A percentile compares a stretch with the other conserved stretches of the same genome.
Conservation (phyloP, 306 rosid genomes). For the Elaeagnus macrophylla region DNA sequence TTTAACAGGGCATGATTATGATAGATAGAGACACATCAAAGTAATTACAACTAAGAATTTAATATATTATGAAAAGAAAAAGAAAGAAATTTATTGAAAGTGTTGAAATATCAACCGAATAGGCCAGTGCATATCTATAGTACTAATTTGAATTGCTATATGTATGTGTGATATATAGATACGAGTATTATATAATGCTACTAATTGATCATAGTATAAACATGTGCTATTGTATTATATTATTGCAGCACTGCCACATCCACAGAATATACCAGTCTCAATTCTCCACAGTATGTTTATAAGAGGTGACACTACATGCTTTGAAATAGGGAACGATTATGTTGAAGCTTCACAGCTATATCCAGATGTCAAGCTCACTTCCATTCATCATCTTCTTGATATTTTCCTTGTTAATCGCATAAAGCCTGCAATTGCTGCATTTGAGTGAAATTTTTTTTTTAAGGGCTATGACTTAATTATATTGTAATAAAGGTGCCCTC, state of each 20-base stretch:
- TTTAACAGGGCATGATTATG: too few relatives aligned
- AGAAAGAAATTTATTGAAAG: too few relatives aligned
- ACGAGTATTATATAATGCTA: not conserved
- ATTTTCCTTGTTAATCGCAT: conserved; percentile 29
- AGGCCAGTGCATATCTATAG: too few relatives aligned
- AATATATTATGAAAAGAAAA: too few relatives aligned
- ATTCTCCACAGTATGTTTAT: conserved; percentile 29
- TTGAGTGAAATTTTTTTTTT: conserved; percentile 12
- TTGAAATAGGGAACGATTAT: conserved; percentile 21
- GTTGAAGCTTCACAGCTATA: conserved; percentile 30
- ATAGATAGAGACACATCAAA: too few relatives aligned
- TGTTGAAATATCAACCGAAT: too few relatives aligned
- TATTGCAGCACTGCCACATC: conserved; percentile 30
- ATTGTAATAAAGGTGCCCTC: too few relatives aligned
- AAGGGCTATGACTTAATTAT: too few relatives aligned
- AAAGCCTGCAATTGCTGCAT: conserved; percentile 25
- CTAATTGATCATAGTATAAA: not conserved
- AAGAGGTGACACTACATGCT: conserved; percentile 24
- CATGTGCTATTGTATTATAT: not conserved
- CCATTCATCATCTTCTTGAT: conserved; percentile 33
- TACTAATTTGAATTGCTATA: too few relatives aligned
- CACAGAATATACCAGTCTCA: conserved; percentile 24
- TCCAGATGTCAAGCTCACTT: conserved; percentile 23
- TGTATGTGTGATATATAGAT: not conserved
- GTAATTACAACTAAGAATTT: too few relatives aligned